phyloP scores from a whole-genome alignment of 2,329 filamentous ascomycete species.

The Aspergillus sp. region DNA sequence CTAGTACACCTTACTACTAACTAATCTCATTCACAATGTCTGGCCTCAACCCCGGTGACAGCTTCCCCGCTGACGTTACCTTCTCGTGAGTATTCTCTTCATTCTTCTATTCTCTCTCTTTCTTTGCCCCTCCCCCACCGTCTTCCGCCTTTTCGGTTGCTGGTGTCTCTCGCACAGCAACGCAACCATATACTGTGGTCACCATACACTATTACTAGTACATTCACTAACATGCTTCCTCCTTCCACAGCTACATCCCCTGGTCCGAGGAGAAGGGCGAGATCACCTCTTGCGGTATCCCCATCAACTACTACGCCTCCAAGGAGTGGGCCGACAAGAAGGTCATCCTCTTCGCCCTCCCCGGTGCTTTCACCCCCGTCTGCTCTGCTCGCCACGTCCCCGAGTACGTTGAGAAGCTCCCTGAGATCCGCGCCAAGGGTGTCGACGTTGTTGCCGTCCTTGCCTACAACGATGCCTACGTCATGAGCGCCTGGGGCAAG shows the following conservation, averaged over 20 bases:
- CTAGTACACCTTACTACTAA: constrained; percentile 9
- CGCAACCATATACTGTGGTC: background rate
- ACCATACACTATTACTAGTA: background rate
- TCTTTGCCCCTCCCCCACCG: constrained; percentile 1
- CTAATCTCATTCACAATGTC: constrained; percentile 51
- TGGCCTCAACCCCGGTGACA: constrained; percentile 76
- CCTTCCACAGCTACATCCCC: constrained; percentile 66
- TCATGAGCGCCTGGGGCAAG: constrained; percentile 90
- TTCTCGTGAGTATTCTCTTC: constrained; percentile 62
- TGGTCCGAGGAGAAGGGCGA: constrained; percentile 68
- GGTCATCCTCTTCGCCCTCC: constrained; percentile 69
- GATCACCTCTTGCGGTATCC: constrained; percentile 75
- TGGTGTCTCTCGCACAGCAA: background rate
- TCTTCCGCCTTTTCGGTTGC: background rate
- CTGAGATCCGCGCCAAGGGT: constrained; percentile 73
- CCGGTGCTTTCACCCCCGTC: constrained; percentile 81
- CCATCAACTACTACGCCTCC: constrained; percentile 75
- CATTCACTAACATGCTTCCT: constrained; percentile 10
- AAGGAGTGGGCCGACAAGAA: constrained; percentile 73
- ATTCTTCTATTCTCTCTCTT: no score
- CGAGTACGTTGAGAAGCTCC: constrained; percentile 72
- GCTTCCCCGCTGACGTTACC: constrained; percentile 75
- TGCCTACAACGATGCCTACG: constrained; percentile 80
- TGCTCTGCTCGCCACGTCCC: constrained; percentile 81
- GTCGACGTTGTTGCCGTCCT: constrained; percentile 81